These are phyloP conservation scores for Serendipita sp. DNA, from an alignment of 768 basidiomycete genomes.

Conservation along the genomic window DNA sequence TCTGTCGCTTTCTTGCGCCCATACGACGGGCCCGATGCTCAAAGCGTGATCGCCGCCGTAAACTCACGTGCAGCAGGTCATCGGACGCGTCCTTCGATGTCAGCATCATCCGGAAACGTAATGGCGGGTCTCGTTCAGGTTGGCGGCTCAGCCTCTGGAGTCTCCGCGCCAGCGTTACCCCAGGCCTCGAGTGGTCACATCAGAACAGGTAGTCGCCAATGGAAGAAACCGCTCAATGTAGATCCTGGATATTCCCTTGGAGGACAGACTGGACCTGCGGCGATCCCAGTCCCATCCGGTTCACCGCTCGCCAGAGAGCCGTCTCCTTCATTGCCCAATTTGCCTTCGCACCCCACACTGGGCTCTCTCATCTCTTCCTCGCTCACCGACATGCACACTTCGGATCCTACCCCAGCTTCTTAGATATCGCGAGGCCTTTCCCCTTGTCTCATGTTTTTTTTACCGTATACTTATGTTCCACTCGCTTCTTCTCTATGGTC, in stretches of 20 bases:
- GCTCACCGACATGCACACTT: constrained; percentile 32
- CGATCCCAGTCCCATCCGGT: background rate
- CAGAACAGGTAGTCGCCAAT: background rate
- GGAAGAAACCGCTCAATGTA: constrained; percentile 1
- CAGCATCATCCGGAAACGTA: constrained; percentile 7
- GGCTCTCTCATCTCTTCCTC: constrained; percentile 72
- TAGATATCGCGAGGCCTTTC: background rate
- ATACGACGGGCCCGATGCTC: constrained; percentile 91
- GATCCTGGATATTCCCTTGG: background rate
- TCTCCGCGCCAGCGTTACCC: background rate
- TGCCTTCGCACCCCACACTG: constrained; percentile 72
- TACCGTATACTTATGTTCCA: background rate
- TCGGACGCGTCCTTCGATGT: constrained; percentile 4
- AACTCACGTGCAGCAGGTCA: constrained; percentile 37
- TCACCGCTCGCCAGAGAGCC: constrained; percentile 29
- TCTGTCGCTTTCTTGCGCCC: constrained; percentile 56
- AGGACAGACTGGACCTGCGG: background rate
- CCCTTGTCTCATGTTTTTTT: background rate
- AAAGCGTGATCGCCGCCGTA: constrained; percentile 40
- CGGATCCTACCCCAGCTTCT: constrained; percentile 22
- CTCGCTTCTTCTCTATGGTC: background rate
- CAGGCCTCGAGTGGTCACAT: background rate
- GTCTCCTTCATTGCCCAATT: constrained; percentile 64
- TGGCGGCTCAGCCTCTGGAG: background rate
- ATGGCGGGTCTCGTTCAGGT: constrained; percentile 3